Conservation (phyloP, 345 rosid genomes). For the Pseudoturritis turrita region DNA sequence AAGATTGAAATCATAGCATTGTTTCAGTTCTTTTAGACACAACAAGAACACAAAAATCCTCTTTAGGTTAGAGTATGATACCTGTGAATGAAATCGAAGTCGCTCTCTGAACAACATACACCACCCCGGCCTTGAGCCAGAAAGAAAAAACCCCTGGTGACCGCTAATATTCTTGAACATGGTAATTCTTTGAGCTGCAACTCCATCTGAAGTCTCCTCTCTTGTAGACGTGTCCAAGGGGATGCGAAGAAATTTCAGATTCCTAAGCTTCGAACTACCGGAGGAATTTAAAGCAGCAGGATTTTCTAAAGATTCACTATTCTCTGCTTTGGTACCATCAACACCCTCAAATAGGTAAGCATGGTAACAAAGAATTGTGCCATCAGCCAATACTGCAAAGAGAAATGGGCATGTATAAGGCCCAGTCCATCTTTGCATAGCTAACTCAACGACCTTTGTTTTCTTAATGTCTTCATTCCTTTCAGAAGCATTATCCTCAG, state of each 20-base stretch:
- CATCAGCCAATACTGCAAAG: conserved; percentile 86
- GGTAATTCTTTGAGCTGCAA: conserved; percentile 59
- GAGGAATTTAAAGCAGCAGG: conserved; percentile 39
- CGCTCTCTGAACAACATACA: conserved; percentile 94
- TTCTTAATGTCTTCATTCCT: conserved; percentile 59
- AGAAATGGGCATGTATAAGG: conserved; percentile 82
- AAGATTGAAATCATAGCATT: not conserved
- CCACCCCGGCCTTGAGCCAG: conserved; percentile 96
- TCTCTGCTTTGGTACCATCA: conserved; percentile 58
- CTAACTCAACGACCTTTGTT: conserved; percentile 76
- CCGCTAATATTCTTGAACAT: conserved; percentile 82
- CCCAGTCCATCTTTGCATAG: conserved; percentile 95
- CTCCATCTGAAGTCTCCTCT: conserved; percentile 63
- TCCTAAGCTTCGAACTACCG: conserved; percentile 76
- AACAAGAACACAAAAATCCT: not conserved
- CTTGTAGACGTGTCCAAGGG: conserved; percentile 74
- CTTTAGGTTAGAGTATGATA: conserved; percentile 28
- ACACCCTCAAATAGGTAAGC: conserved; percentile 83
- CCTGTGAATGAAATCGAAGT: conserved; percentile 97
- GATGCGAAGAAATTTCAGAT: conserved; percentile 68
- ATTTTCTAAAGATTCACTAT: conserved; percentile 41
- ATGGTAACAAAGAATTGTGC: conserved; percentile 92
- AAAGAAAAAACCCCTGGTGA: conserved; percentile 88
- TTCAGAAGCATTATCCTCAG: conserved; percentile 52
- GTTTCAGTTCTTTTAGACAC: conserved; percentile 4